Percentiles rank a stretch among this genome's conserved stretches.
Evolutionary conservation across 1,284 basidiomycete genomes (phyloP).

Genomic region (Irpex lacteus): DNA sequence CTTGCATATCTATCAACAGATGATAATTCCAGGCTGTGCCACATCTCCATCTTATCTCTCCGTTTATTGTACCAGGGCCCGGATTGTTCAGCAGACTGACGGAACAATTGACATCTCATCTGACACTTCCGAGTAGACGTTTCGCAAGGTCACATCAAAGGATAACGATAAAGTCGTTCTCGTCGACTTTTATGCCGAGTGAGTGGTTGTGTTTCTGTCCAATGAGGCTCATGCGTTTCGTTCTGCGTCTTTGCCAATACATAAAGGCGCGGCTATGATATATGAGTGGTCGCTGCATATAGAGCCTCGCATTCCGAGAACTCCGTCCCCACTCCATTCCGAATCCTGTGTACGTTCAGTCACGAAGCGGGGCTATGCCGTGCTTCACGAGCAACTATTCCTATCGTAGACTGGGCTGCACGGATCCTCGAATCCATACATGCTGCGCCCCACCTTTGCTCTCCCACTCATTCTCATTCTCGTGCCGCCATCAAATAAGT

Average conservation of each 20-base stretch:
- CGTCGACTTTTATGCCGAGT: constrained; percentile 80
- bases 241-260: no score
- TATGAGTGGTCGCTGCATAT: no score
- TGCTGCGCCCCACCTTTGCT: no score
- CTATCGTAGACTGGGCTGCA: no score
- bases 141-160: constrained; percentile 38
- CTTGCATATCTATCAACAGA: not conserved
- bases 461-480: no score
- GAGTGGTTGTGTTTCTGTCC: constrained; percentile 25
- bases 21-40: not conserved
- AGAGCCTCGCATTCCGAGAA: not conserved
- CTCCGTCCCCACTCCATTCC: not conserved
- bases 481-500: no score
- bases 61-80: not conserved
- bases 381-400: not conserved
- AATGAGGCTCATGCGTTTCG: not conserved
- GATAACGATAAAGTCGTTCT: constrained; percentile 52
- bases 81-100: not conserved
- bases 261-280: no score
- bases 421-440: no score
- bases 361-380: not conserved
- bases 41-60: not conserved
- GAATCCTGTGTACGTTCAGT: not conserved
- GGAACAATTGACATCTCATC: no score
- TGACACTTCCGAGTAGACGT: constrained; percentile 40